Conservation (phyloP, 805 yeast genomes). For the Yamadazyma akitaensis region DNA sequence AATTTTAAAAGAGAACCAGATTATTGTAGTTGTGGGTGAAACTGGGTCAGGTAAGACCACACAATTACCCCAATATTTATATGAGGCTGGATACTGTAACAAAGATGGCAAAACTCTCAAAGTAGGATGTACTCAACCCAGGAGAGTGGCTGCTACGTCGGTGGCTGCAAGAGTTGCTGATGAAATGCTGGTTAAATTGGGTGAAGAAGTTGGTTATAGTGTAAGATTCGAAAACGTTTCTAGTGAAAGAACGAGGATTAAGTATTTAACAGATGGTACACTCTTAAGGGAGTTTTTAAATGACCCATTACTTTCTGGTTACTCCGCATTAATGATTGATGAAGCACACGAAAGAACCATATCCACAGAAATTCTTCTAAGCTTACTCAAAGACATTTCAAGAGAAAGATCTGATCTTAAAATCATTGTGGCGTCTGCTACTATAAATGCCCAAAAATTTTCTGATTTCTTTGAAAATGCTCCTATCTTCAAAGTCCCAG, state of each 20-base stretch:
- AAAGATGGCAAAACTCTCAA: constrained; percentile 26
- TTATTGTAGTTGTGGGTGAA: constrained; percentile 75
- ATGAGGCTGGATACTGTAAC: constrained; percentile 74
- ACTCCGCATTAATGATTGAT: constrained; percentile 87
- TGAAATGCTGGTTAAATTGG: constrained; percentile 79
- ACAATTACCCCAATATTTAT: constrained; percentile 82
- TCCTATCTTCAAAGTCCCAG: constrained; percentile 87
- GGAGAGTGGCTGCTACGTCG: constrained; percentile 91
- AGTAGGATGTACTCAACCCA: constrained; percentile 92
- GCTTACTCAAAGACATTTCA: constrained; percentile 70
- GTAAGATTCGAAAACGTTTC: constrained; percentile 84
- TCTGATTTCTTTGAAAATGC: constrained; percentile 77
- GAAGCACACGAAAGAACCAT: constrained; percentile 97
- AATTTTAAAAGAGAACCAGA: constrained; percentile 61
- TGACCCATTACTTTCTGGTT: constrained; percentile 66
- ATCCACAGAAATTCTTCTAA: constrained; percentile 81
- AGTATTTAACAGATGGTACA: constrained; percentile 97
- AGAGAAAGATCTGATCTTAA: constrained; percentile 64
- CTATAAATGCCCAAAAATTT: constrained; percentile 87
- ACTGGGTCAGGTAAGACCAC: constrained; percentile 96
- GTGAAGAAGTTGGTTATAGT: constrained; percentile 84
- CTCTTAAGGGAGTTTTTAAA: constrained; percentile 75
- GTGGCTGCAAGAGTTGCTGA: constrained; percentile 91
- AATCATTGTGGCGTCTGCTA: constrained; percentile 92
- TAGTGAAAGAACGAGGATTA: constrained; percentile 61